Base-by-base conservation (phyloP, 2,329 filamentous ascomycete genomes). In the Claviceps humidiphila region DNA sequence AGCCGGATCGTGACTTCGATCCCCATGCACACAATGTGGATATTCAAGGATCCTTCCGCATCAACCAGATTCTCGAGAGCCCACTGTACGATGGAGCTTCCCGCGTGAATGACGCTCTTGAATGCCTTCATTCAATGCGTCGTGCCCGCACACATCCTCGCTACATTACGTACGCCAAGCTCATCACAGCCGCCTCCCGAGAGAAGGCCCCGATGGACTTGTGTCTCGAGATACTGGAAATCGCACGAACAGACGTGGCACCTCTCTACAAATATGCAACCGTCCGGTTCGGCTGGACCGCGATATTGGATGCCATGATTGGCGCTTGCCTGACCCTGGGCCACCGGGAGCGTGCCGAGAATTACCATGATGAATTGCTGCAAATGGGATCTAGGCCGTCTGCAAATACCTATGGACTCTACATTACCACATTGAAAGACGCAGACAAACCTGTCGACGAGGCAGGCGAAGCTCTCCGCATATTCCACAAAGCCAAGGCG, bases 341-440 rank as follows among this genome's bases (percentile, higher is more conserved):
- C 56, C 85, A 91, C 64, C 87, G 91, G 53, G 77, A 79, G 54
- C 74, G 88, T 55, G 93, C 93, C 55, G 84, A 85, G 66, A 83
- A 89, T 60, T 96, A 86, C 68, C 93, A 97, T 65, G 85, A 93
- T 67, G 89, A 98, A 67, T 77, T 98, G 59, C 76, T 95, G 48
- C 84, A 89, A 55, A 93, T 97, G 75, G 91, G 91, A 47, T 83
- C 87, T 55, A 85, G 90, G 9, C 93, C 93, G 16, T 95, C 91
- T 2, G 93, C 93, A 44, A 98, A 98, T 74, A 98, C 93, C 0
- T 98, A 94, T 60, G 93, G 93, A 54, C 80, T 98, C 17, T 98
- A 97, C 76, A 98, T 98, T 70, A 97, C 94, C n/a, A 97, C 91
- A 1, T 76, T 98, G 56, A 96, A 97, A 74, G 91, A 95, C 64